Conservation (phyloP, 768 basidiomycete species). For the Dacryopinax primogenitus region DNA sequence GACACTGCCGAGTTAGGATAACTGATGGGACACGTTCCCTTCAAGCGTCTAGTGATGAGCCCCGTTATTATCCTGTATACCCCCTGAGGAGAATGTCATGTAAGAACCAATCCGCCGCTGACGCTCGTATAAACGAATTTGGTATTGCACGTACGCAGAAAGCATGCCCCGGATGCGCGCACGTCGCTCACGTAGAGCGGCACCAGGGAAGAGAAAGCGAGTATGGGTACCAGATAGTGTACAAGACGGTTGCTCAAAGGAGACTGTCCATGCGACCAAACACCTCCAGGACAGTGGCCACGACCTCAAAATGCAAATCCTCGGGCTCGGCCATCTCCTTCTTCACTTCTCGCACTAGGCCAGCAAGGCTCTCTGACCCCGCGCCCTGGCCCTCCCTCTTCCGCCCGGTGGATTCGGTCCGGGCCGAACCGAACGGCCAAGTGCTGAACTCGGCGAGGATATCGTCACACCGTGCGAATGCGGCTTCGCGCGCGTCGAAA, state of each 20-base stretch:
- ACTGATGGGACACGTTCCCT: too few relatives aligned
- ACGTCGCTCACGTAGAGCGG: too few relatives aligned
- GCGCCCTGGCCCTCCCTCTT: slow-evolving; percentile 31
- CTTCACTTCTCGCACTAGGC: slow-evolving; percentile 58
- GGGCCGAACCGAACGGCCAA: slow-evolving; percentile 63
- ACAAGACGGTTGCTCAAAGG: slow-evolving; percentile 37
- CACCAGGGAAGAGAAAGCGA: not conserved
- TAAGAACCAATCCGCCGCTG: not conserved
- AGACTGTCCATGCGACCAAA: slow-evolving; percentile 83
- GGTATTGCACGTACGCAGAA: slow-evolving; percentile 1
- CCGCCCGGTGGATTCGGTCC: slow-evolving; percentile 21
- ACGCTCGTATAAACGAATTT: not conserved
- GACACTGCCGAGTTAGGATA: too few relatives aligned
- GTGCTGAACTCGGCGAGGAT: slow-evolving; percentile 78
- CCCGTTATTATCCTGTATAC: too few relatives aligned
- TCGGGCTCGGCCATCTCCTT: slow-evolving; percentile 60
- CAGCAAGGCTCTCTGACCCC: slow-evolving; percentile 53
- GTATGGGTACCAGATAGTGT: not conserved
- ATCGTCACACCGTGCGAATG: slow-evolving; percentile 88
- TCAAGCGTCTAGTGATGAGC: too few relatives aligned
- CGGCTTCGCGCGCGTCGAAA: slow-evolving; percentile 87
- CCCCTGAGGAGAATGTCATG: too few relatives aligned
- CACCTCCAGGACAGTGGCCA: slow-evolving; percentile 87
- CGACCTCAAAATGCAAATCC: slow-evolving; percentile 78
- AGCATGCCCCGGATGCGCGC: too few relatives aligned